phyloP scores from a whole-genome alignment of 2,329 filamentous ascomycete genomes.

The Botrytis elliptica region DNA sequence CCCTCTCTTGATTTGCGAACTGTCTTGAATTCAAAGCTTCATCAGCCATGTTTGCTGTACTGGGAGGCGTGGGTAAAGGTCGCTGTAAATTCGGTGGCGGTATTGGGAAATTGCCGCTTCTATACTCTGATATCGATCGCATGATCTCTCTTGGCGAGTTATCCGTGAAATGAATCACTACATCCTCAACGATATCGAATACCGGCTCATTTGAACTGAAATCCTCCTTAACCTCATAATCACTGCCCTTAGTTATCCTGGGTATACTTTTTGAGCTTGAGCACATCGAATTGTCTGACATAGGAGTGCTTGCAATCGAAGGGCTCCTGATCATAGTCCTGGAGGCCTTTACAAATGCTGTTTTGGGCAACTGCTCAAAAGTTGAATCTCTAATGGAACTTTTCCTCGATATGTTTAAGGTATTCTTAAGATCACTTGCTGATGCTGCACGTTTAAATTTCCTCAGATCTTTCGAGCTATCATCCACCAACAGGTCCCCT shows the following conservation, averaged over 20 bases:
- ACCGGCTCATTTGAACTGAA: constrained; percentile 42
- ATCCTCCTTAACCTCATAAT: constrained; percentile 37
- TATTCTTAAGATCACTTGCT: constrained; percentile 21
- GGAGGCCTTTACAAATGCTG: constrained; percentile 37
- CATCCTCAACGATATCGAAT: constrained; percentile 54
- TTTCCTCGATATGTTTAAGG: not conserved
- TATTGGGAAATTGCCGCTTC: constrained; percentile 42
- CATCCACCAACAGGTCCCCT: constrained; percentile 19
- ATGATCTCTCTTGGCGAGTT: constrained; percentile 50
- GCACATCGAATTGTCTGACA: constrained; percentile 3
- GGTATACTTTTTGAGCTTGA: constrained; percentile 1
- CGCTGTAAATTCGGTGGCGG: constrained; percentile 9
- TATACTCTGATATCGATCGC: constrained; percentile 42
- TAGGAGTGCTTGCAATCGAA: constrained; percentile 28
- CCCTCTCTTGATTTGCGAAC: not conserved
- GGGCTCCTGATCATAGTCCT: constrained; percentile 38
- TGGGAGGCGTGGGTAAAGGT: constrained; percentile 15
- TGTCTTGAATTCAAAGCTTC: not conserved
- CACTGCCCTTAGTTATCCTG: constrained; percentile 19
- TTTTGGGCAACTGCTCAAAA: constrained; percentile 32
- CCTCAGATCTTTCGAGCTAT: not conserved
- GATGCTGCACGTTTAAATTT: constrained; percentile 27
- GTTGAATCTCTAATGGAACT: not conserved
- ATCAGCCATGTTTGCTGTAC: constrained; percentile 7
- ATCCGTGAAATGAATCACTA: constrained; percentile 55